These are phyloP conservation scores for Cajanus cajan DNA, from an alignment of 306 rosid genomes.

Conservation along the genomic window DNA sequence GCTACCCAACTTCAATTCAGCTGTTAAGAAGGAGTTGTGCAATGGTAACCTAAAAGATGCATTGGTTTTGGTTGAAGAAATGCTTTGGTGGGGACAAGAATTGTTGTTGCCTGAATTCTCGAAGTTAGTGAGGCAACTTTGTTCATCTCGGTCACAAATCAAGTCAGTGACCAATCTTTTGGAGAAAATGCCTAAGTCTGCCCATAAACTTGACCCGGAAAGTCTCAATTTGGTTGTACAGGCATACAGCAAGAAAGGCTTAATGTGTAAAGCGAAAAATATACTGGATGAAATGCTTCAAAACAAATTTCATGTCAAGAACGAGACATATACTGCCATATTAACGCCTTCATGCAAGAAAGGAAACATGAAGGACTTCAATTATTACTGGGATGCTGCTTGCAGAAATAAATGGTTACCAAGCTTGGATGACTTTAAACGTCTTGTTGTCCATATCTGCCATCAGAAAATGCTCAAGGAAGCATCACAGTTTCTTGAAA, in stretches of 20 bases:
- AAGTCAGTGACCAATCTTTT: slow-evolving; percentile 38
- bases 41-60: slow-evolving; percentile 49
- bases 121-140: slow-evolving; percentile 50
- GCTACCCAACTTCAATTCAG: slow-evolving; percentile 56
- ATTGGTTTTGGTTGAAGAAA: slow-evolving; percentile 54
- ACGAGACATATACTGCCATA: slow-evolving; percentile 58
- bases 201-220: slow-evolving; percentile 54
- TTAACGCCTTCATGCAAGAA: slow-evolving; percentile 59
- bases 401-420: slow-evolving; percentile 64
- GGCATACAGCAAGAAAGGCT: slow-evolving; percentile 64
- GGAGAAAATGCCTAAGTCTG: slow-evolving; percentile 51
- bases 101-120: slow-evolving; percentile 49
- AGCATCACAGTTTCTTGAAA: slow-evolving; percentile 66
- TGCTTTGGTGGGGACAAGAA: slow-evolving; percentile 82
- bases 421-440: slow-evolving; percentile 47
- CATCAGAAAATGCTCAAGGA: slow-evolving; percentile 45
- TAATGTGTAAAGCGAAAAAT: slow-evolving; percentile 45
- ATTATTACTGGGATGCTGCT: slow-evolving; percentile 58
- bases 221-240: slow-evolving; percentile 63
- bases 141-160: slow-evolving; percentile 49
- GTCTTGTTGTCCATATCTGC: slow-evolving; percentile 54
- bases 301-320: slow-evolving; percentile 43
- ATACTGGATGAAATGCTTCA: slow-evolving; percentile 60
- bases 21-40: slow-evolving; percentile 45
- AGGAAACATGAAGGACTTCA: slow-evolving; percentile 59